A percentile compares a stretch with the other conserved stretches of the same genome.
Conservation (phyloP, 2,329 filamentous ascomycete species). For the Fonsecaea monophora region DNA sequence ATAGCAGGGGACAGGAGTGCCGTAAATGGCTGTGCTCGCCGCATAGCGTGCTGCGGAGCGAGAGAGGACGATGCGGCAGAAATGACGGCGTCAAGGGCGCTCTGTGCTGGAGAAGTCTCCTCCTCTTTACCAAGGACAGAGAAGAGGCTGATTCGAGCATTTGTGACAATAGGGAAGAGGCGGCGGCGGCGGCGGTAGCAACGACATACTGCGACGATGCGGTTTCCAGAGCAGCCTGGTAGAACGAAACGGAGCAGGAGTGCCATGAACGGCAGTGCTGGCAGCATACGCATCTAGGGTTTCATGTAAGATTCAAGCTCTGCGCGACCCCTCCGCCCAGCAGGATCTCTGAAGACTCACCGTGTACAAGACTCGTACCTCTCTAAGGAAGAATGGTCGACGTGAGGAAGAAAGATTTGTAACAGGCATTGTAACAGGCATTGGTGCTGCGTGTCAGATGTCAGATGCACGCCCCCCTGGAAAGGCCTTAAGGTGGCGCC, state of each 20-base stretch:
- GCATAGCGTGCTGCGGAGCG: slow-evolving; percentile 46
- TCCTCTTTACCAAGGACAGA: slow-evolving; percentile 45
- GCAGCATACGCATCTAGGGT: slow-evolving; percentile 38
- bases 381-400: too few relatives aligned
- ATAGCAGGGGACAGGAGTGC: slow-evolving; percentile 45
- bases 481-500: not conserved
- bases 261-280: slow-evolving; percentile 41
- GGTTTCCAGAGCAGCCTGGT: slow-evolving; percentile 46
- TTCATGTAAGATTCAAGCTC: too few relatives aligned
- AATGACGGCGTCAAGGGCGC: slow-evolving; percentile 51
- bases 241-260: slow-evolving; percentile 44
- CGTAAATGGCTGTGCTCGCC: slow-evolving; percentile 49
- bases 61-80: slow-evolving; percentile 54
- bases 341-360: too few relatives aligned
- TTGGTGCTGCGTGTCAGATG: not conserved
- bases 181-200: slow-evolving; percentile 45
- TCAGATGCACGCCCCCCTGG: slow-evolving; percentile 5
- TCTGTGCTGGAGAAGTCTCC: slow-evolving; percentile 47
- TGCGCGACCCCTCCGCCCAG: too few relatives aligned
- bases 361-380: too few relatives aligned
- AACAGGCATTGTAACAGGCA: too few relatives aligned
- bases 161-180: slow-evolving; percentile 51
- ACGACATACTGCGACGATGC: slow-evolving; percentile 48
- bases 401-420: too few relatives aligned
- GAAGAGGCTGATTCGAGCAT: slow-evolving; percentile 51